These are phyloP conservation scores for Vickermania ingenoplastis DNA, from an alignment of 208 protist genomes.

Conservation along the genomic window DNA sequence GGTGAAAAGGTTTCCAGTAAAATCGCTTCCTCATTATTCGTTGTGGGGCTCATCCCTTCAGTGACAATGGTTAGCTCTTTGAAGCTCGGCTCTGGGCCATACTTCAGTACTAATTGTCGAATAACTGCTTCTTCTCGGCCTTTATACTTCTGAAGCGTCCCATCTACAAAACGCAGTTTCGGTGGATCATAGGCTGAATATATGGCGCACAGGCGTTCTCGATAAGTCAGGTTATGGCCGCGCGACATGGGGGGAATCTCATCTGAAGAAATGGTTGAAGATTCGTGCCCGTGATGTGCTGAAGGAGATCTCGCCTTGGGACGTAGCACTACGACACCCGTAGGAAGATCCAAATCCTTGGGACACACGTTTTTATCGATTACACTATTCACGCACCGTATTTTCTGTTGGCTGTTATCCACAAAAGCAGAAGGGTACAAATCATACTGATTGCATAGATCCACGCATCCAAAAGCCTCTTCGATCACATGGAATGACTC, in stretches of 20 bases:
- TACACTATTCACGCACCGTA: no score
- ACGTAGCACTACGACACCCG: no score
- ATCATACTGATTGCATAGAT: constrained; percentile 27
- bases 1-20: no score
- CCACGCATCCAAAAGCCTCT: constrained; percentile 21
- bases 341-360: no score
- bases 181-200: constrained; percentile 58
- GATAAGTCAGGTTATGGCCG: constrained; percentile 12
- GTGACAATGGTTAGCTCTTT: no score
- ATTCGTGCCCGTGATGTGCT: no score
- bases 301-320: no score
- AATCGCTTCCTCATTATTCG: no score
- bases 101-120: constrained; percentile 55
- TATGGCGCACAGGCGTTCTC: constrained; percentile 50
- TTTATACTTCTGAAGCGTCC: constrained; percentile 45
- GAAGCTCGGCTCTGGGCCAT: constrained; percentile 62
- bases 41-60: no score
- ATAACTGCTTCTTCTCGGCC: constrained; percentile 64
- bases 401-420: neutral
- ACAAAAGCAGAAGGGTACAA: constrained; percentile 17
- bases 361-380: no score
- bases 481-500: constrained; percentile 44
- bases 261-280: no score
- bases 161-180: constrained; percentile 51
- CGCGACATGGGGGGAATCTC: no score